phyloP scores from a whole-genome alignment of 768 basidiomycete genomes.

The Tulasnella sp. region DNA sequence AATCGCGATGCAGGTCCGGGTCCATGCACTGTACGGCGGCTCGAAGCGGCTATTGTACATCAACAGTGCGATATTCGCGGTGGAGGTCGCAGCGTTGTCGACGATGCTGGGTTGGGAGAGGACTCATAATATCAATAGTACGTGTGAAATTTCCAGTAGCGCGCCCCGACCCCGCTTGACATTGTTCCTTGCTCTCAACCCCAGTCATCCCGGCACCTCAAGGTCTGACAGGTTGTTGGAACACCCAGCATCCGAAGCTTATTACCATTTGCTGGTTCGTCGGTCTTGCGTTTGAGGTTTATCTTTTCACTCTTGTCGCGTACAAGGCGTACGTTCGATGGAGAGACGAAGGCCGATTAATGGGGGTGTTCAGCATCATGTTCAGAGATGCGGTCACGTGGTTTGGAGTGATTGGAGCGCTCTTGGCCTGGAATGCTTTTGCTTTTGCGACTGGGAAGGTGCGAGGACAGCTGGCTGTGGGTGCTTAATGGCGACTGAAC shows the following conservation, averaged over 20 bases:
- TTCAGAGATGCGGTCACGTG: constrained; percentile 25
- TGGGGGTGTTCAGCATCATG: constrained; percentile 28
- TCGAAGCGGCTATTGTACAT: constrained; percentile 14
- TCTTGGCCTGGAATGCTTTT: constrained; percentile 27
- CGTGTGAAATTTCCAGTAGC: background rate
- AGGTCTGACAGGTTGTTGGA: constrained; percentile 24
- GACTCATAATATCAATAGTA: constrained; percentile 7
- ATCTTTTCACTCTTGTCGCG: constrained; percentile 24
- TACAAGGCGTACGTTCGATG: constrained; percentile 20
- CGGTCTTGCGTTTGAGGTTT: constrained; percentile 18
- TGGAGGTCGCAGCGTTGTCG: constrained; percentile 17
- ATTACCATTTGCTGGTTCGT: constrained; percentile 20
- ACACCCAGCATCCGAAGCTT: constrained; percentile 13
- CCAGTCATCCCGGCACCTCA: background rate
- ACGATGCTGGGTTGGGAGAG: constrained; percentile 18
- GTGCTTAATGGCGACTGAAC: background rate
- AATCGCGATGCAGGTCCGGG: constrained; percentile 25
- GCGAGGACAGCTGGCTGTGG: background rate
- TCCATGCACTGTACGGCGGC: constrained; percentile 20
- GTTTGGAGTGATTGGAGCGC: constrained; percentile 19
- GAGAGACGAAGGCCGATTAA: constrained; percentile 5
- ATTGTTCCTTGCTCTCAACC: background rate
- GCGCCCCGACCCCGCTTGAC: background rate
- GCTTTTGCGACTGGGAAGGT: constrained; percentile 11
- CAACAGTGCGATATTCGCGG: constrained; percentile 11